These are phyloP conservation scores for Carex arenaria DNA, from an alignment of 202 grass and related monocot species.

Conservation along the genomic window DNA sequence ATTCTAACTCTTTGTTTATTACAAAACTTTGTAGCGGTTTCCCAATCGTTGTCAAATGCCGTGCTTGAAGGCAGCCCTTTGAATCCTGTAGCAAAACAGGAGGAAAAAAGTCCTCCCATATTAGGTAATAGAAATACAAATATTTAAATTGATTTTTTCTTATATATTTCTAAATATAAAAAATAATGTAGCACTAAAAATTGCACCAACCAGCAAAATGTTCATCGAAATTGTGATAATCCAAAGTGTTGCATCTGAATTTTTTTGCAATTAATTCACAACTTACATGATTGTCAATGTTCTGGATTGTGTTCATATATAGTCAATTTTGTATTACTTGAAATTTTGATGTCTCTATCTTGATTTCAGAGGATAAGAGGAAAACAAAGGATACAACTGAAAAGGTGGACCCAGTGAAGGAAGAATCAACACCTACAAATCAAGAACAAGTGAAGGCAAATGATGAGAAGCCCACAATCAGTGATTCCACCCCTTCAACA, in stretches of 20 bases:
- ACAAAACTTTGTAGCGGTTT: conserved; percentile 16
- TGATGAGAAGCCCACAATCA: conserved; percentile 4
- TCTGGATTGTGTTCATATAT: not conserved
- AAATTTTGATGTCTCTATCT: not conserved
- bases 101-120: not conserved
- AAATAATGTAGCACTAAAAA: not conserved
- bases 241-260: not conserved
- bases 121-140: not conserved
- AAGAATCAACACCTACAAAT: not conserved
- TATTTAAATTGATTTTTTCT: not conserved
- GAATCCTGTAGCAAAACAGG: not conserved
- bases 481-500: conserved; percentile 6
- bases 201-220: not conserved
- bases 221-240: not conserved
- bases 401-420: not conserved
- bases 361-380: conserved; percentile 12
- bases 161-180: not conserved
- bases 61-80: not conserved
- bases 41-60: not conserved
- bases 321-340: not conserved
- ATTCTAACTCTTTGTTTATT: not conserved
- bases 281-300: not conserved
- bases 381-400: conserved; percentile 6
- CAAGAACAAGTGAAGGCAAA: not conserved
- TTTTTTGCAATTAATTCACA: not conserved